phyloP scores from a whole-genome alignment of 2,329 filamentous ascomycete species.

The Herpotrichia juniperi region DNA sequence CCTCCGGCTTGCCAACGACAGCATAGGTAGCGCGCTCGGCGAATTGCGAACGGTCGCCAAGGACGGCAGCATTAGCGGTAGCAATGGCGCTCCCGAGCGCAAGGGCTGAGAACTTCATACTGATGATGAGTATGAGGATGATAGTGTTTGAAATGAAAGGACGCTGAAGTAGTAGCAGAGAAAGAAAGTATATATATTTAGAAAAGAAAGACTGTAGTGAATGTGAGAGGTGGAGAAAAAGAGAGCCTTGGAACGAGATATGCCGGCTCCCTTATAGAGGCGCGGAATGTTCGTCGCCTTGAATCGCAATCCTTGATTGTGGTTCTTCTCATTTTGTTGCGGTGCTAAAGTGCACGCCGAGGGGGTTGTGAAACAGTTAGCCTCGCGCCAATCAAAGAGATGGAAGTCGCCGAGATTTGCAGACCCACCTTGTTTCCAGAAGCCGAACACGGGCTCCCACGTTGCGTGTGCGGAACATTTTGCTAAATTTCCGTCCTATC shows the following conservation, averaged over 20 bases:
- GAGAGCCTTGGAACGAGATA: background rate
- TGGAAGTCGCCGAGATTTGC: background rate
- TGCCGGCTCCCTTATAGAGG: background rate
- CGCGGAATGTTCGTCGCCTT: background rate
- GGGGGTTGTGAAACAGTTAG: background rate
- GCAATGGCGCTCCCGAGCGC: slow-evolving; percentile 21
- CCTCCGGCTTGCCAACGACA: slow-evolving; percentile 49
- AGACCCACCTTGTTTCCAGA: background rate
- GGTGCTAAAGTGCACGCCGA: background rate
- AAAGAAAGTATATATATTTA: background rate
- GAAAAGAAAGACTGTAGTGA: background rate
- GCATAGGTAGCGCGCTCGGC: slow-evolving; percentile 22
- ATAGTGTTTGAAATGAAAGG: background rate
- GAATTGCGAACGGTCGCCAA: slow-evolving; percentile 5
- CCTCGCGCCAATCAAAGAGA: background rate
- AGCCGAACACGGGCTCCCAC: background rate
- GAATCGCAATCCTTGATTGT: background rate
- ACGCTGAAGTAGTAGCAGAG: background rate
- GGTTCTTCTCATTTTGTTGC: background rate
- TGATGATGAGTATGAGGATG: too few species aligned
- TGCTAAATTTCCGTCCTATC: slow-evolving; percentile 1
- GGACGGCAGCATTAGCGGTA: slow-evolving; percentile 21
- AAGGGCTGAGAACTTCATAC: slow-evolving; percentile 29
- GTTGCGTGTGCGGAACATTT: background rate
- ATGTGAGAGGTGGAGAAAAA: background rate